phyloP scores from a whole-genome alignment of 2,329 filamentous ascomycete genomes.

The Fusarium sp. region DNA sequence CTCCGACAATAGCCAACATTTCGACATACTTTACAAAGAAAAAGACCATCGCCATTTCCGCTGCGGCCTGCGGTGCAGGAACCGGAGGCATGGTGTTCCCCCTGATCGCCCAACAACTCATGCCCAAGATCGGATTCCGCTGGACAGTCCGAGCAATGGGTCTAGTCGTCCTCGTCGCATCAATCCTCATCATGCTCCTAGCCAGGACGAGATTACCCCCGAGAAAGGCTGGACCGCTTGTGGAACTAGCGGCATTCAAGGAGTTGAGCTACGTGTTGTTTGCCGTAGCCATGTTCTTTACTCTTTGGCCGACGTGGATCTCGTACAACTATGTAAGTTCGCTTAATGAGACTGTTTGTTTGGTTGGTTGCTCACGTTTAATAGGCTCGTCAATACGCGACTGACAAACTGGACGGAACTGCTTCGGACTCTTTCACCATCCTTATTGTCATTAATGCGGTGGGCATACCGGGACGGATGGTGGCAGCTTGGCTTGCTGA shows the following conservation, averaged over 20 bases:
- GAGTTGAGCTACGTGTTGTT: constrained; percentile 58
- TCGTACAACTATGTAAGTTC: constrained; percentile 59
- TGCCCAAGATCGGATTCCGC: constrained; percentile 70
- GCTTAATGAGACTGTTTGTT: background rate
- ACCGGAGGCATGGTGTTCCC: constrained; percentile 75
- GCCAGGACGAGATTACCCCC: constrained; percentile 62
- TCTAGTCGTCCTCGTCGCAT: constrained; percentile 65
- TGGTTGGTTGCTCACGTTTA: background rate
- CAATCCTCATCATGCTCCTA: constrained; percentile 54
- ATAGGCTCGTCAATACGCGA: constrained; percentile 54
- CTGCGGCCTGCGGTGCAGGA: constrained; percentile 69
- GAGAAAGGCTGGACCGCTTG: constrained; percentile 60
- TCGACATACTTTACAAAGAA: constrained; percentile 72
- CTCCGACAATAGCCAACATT: constrained; percentile 64
- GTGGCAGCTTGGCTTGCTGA: constrained; percentile 68
- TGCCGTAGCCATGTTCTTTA: constrained; percentile 51
- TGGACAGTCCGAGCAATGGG: constrained; percentile 75
- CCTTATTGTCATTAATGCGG: constrained; percentile 69
- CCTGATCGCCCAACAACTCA: constrained; percentile 64
- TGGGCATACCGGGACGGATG: constrained; percentile 67
- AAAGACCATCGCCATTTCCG: constrained; percentile 69
- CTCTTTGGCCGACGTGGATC: constrained; percentile 63
- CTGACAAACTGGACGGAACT: constrained; percentile 58
- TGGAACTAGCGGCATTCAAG: constrained; percentile 64
- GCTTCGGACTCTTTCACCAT: constrained; percentile 67